Conservation (phyloP, 306 rosid genomes). For the Sicyos baderoa region DNA sequence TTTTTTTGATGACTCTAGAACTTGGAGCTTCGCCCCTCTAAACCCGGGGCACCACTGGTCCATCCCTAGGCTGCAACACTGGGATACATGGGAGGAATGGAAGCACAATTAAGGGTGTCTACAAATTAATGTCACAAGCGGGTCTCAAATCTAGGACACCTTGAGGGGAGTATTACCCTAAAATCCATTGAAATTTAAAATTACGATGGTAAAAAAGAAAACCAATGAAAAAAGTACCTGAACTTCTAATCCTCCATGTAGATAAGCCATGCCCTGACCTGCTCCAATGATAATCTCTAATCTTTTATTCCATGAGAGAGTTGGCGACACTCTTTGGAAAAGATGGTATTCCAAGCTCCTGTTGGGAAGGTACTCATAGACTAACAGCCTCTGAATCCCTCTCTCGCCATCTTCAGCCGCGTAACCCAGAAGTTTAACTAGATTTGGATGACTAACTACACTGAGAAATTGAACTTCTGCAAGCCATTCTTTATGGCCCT, state of each 20-base stretch:
- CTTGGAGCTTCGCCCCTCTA: no score
- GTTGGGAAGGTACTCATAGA: slow-evolving; percentile 79
- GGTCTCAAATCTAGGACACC: no score
- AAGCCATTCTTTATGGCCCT: slow-evolving; percentile 99
- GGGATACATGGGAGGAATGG: no score
- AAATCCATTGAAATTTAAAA: neutral
- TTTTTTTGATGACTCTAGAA: neutral
- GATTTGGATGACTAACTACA: slow-evolving; percentile 67
- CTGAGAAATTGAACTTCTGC: slow-evolving; percentile 91
- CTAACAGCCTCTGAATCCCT: slow-evolving; percentile 71
- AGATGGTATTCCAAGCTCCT: slow-evolving; percentile 80
- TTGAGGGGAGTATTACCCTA: no score
- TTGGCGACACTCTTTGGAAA: slow-evolving; percentile 43
- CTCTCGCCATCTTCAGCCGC: slow-evolving; percentile 57
- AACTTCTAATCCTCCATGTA: slow-evolving; percentile 68
- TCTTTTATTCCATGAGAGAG: slow-evolving; percentile 62
- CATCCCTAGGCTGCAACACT: no score
- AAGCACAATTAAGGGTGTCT: no score
- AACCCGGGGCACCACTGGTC: no score
- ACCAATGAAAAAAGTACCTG: slow-evolving; percentile 43
- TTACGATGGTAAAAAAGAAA: neutral
- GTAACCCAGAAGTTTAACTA: slow-evolving; percentile 82
- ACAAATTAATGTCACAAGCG: no score
- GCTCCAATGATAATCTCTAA: slow-evolving; percentile 75
- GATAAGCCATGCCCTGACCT: slow-evolving; percentile 74